A percentile compares a stretch with the other conserved stretches of the same genome.
Evolutionary conservation across 305 asterid genomes (phyloP).

Genomic region (Fraxinus paxiana): DNA sequence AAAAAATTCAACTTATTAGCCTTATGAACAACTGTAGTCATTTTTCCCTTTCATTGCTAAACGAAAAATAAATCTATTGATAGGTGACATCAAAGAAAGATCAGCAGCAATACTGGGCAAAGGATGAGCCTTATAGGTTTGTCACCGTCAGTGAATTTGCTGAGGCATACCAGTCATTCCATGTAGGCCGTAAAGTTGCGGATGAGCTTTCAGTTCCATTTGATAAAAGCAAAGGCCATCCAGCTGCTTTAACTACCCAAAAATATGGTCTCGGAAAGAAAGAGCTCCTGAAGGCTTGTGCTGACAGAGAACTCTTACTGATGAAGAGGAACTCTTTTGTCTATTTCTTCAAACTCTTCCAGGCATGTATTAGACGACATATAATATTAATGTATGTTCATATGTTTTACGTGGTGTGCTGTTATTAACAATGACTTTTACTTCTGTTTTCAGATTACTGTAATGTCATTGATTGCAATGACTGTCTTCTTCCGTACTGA

Average conservation of each 20-base stretch:
- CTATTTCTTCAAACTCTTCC: constrained; percentile 50
- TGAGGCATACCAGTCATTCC: constrained; percentile 55
- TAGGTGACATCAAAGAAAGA: constrained; percentile 89
- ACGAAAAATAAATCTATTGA: not conserved
- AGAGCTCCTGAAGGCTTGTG: constrained; percentile 60
- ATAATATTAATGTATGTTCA: not conserved
- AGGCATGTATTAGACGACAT: constrained; percentile 28
- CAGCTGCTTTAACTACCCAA: constrained; percentile 63
- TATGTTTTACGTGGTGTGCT: not conserved
- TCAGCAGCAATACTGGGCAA: constrained; percentile 76
- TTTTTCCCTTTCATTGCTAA: constrained; percentile 4
- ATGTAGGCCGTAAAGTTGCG: constrained; percentile 39
- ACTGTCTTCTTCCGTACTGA: constrained; percentile 55
- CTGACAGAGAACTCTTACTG: constrained; percentile 50
- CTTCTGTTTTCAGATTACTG: constrained; percentile 36
- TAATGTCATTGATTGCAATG: constrained; percentile 40
- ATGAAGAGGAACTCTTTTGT: constrained; percentile 67
- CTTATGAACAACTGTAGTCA: not conserved
- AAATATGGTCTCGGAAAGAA: constrained; percentile 52
- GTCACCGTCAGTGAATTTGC: constrained; percentile 52
- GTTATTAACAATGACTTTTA: constrained; percentile 2
- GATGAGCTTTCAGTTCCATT: constrained; percentile 58
- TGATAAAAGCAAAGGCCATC: constrained; percentile 61
- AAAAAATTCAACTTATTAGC: not conserved
- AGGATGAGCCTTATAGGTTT: constrained; percentile 58